These are phyloP conservation scores for Ophiocytium majus DNA, from an alignment of 352 stramenopile species.

Conservation along the genomic window DNA sequence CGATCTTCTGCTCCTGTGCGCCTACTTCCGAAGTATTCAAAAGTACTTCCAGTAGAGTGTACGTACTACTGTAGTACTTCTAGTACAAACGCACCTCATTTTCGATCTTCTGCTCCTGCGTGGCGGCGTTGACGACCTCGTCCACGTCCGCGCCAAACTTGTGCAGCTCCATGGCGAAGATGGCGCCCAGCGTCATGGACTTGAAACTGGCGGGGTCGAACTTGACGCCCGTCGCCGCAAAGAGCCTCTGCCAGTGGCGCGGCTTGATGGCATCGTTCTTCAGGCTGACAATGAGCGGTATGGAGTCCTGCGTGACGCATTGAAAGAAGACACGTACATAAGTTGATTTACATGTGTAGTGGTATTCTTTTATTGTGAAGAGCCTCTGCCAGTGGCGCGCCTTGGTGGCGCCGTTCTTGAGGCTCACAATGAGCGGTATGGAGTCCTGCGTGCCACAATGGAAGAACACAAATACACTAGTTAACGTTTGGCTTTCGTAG, in stretches of 20 bases:
- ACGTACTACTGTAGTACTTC: too few relatives aligned
- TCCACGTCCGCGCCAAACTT: conserved; percentile 80
- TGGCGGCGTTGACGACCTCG: conserved; percentile 84
- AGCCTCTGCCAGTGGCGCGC: conserved; percentile 80
- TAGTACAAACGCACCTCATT: conserved; percentile 68
- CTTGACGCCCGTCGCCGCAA: conserved; percentile 74
- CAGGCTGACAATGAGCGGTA: conserved; percentile 84
- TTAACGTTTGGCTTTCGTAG: too few relatives aligned
- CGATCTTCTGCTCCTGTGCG: too few relatives aligned
- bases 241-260: conserved; percentile 81
- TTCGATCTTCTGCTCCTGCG: conserved; percentile 90
- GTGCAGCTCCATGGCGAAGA: conserved; percentile 87
- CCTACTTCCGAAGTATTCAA: too few relatives aligned
- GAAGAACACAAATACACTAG: too few relatives aligned
- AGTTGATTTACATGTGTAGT: too few relatives aligned
- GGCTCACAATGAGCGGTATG: conserved; percentile 84
- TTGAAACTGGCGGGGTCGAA: conserved; percentile 85
- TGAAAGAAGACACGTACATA: too few relatives aligned
- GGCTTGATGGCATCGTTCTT: conserved; percentile 90
- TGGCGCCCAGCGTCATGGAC: conserved; percentile 80
- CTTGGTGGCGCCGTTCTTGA: conserved; percentile 91
- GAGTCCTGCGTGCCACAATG: conserved; percentile 65
- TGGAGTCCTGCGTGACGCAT: conserved; percentile 68
- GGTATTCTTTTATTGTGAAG: too few relatives aligned
- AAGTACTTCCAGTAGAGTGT: too few relatives aligned